These are phyloP conservation scores for Polyporus arcularius DNA, from an alignment of 768 basidiomycete genomes.

Conservation along the genomic window DNA sequence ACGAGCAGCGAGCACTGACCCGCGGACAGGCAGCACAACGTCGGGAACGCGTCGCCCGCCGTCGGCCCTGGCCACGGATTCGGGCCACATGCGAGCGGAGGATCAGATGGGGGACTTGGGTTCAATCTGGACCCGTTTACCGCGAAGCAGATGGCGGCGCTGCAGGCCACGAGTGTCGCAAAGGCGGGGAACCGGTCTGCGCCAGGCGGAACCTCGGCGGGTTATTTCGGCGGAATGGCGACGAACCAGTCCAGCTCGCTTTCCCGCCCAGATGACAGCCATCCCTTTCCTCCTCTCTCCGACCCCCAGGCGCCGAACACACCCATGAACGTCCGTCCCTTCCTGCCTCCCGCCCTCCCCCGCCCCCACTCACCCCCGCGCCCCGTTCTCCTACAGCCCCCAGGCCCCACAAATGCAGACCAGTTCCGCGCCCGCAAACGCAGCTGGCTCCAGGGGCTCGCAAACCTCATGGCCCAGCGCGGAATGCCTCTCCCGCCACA, in stretches of 20 bases:
- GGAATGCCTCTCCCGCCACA: conserved; percentile 73
- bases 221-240: conserved; percentile 65
- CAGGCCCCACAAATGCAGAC: conserved; percentile 16
- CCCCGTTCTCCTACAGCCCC: conserved; percentile 36
- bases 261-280: conserved; percentile 27
- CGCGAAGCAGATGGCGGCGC: conserved; percentile 82
- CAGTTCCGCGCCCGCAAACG: conserved; percentile 54
- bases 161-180: conserved; percentile 63
- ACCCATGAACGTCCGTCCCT: conserved; percentile 34
- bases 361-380: conserved; percentile 33
- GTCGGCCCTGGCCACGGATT: too few relatives aligned
- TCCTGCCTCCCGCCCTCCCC: conserved; percentile 2
- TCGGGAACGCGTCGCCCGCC: neutral
- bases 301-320: conserved; percentile 49
- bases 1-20: neutral
- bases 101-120: conserved; percentile 7
- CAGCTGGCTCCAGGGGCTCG: conserved; percentile 61
- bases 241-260: conserved; percentile 23
- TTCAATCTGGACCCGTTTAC: conserved; percentile 65
- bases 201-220: conserved; percentile 56
- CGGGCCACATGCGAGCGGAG: neutral
- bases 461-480: conserved; percentile 56
- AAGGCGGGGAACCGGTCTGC: conserved; percentile 55
- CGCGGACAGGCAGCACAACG: conserved; percentile 17
- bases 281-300: conserved; percentile 19